phyloP scores from a whole-genome alignment of 2,329 filamentous ascomycete genomes.

The Biscogniauxia marginata region DNA sequence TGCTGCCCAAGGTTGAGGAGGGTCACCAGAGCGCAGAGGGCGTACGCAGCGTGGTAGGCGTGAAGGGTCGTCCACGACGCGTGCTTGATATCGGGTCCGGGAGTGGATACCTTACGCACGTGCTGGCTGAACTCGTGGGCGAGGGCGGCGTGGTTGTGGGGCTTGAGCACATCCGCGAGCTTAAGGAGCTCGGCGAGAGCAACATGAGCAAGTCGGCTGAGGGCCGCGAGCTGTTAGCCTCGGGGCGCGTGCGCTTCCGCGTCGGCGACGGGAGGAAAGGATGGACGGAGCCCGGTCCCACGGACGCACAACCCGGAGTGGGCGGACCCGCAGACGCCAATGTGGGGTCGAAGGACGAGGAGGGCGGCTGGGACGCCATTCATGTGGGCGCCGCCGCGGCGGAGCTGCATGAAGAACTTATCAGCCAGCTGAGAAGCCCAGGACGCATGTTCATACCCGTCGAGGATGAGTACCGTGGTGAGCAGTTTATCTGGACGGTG shows the following conservation, averaged over 20 bases:
- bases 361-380: constrained; percentile 80
- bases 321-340: constrained; percentile 23
- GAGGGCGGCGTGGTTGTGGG: constrained; percentile 58
- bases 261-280: constrained; percentile 72
- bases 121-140: constrained; percentile 76
- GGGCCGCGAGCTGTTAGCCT: constrained; percentile 59
- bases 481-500: constrained; percentile 71
- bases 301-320: constrained; percentile 24
- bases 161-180: constrained; percentile 68
- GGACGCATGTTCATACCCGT: constrained; percentile 82
- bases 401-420: constrained; percentile 67
- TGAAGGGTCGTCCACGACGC: constrained; percentile 37
- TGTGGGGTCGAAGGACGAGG: constrained; percentile 45
- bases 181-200: constrained; percentile 59
- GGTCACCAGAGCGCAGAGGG: neutral
- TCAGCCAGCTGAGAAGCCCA: constrained; percentile 75
- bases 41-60: neutral
- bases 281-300: constrained; percentile 45
- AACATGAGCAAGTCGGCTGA: constrained; percentile 66
- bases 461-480: constrained; percentile 46
- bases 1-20: constrained; percentile 33
- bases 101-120: constrained; percentile 82
- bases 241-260: constrained; percentile 68
- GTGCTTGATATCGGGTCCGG: constrained; percentile 75
- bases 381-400: constrained; percentile 88